Evolutionary conservation across 2,329 filamentous ascomycete genomes (phyloP), one percentile per base, ranked within the genome.

Genomic region (Alternaria triticimaculans): DNA sequence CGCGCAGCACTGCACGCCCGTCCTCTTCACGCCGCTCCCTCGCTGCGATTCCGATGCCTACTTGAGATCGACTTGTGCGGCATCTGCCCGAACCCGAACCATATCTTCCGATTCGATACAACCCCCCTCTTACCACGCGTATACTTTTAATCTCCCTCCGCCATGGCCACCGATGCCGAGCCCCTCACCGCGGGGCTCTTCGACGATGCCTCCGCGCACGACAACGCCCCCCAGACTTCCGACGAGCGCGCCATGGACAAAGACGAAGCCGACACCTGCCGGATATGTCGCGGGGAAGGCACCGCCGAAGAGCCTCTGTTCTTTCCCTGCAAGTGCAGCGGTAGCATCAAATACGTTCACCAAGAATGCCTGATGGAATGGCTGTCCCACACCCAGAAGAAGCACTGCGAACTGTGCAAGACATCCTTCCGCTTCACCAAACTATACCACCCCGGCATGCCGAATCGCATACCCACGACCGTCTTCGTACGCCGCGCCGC

Each of bases 331-430:
- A 97, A 97, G 85, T 99, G 96, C 84, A 97, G 93, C 77, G 96
- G 96, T 61, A 98, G 95, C 82, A 99, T 99, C 83, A 97, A 97
- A 83, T 97, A 92, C 76, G 96, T 99, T 65, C 96, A 99, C 80
- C 96, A 99, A 81, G 92, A 96, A 79, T 99, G 96, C 80, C 84
- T 99, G 81, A 97, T 99, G 91, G 94, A 98, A 82, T 99, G 96
- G 96, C 86, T 99, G 21, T 95, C 94, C 54, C 96, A 99, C 81
- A 98, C 96, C 2, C 94, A 99, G 80, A 99, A 99, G 87, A 98
- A 98, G 81, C 92, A 99, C 84, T 99, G 96, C 85, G 96, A 99
- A 84, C 89, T 99, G 37, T 99, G 96, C 89, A 99, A 99, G 84
- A 99, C 96, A 3, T 90, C 94, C 0, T 99, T 98, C 78, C 92